Conservation (phyloP, 2,329 filamentous ascomycete genomes). For the Fusarium sororula region DNA sequence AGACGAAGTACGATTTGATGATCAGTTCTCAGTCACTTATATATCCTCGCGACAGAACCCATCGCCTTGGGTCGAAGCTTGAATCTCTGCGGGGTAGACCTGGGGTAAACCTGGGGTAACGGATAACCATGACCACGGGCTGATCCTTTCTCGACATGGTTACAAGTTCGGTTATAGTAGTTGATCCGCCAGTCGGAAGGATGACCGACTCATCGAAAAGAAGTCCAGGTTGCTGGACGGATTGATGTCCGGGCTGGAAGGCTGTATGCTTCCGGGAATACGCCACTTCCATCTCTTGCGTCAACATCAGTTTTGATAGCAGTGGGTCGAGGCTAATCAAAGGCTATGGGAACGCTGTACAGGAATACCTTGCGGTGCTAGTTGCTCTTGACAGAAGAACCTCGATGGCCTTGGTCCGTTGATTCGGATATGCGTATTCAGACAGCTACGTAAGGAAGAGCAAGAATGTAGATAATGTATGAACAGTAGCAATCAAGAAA, state of each 20-base stretch:
- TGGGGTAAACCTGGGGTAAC: slow-evolving; percentile 30
- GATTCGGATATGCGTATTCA: too few relatives aligned
- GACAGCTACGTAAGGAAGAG: not conserved
- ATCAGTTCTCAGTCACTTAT: not conserved
- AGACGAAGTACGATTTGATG: rapidly evolving
- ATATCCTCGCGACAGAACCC: not conserved
- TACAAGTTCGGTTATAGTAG: not conserved
- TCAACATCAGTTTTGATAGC: not conserved
- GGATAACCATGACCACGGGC: not conserved
- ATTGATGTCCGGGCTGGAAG: not conserved
- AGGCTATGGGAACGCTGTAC: rapidly evolving
- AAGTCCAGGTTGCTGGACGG: not conserved
- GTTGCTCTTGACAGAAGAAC: rapidly evolving
- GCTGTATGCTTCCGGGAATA: not conserved
- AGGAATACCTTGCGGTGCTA: rapidly evolving
- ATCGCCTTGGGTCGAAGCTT: not conserved
- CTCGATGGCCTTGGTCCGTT: rapidly evolving
- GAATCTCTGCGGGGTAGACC: slow-evolving; percentile 1
- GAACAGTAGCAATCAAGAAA: rapidly evolving
- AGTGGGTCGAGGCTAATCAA: rapidly evolving
- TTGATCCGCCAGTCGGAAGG: not conserved
- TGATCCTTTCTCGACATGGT: not conserved
- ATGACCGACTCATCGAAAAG: not conserved
- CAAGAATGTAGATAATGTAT: rapidly evolving
- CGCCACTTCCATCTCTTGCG: not conserved